These are phyloP conservation scores for Penicillium sclerotiorum DNA, from an alignment of 2,329 filamentous ascomycete genomes.

Conservation along the genomic window DNA sequence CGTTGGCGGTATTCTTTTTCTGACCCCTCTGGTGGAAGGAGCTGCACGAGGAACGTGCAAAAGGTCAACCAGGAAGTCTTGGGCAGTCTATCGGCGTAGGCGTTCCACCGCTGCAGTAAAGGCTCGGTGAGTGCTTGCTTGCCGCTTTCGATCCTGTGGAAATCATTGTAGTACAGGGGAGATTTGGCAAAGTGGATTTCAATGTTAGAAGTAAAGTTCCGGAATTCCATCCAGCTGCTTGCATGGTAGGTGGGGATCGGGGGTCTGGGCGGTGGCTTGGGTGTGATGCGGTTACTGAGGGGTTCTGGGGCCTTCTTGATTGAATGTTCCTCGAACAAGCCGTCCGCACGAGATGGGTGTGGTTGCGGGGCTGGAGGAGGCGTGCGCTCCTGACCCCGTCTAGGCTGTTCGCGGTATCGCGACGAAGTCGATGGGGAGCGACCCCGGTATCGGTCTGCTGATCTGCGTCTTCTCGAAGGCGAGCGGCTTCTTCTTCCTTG, in stretches of 20 bases:
- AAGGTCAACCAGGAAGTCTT: slow-evolving; percentile 4
- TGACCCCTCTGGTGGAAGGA: slow-evolving; percentile 1
- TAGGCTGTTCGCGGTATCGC: no score
- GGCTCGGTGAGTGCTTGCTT: background rate
- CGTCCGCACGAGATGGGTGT: no score
- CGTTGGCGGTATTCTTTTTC: background rate
- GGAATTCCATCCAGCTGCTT: background rate
- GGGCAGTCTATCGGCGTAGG: background rate
- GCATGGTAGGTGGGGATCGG: background rate
- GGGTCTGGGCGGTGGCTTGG: background rate
- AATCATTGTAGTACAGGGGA: slow-evolving; percentile 1
- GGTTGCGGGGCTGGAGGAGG: no score
- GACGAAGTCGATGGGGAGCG: no score
- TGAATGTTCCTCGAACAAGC: background rate
- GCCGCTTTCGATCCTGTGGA: slow-evolving; percentile 1
- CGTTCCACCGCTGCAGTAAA: background rate
- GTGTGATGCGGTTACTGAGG: background rate
- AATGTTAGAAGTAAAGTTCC: slow-evolving; percentile 7
- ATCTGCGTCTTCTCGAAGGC: background rate
- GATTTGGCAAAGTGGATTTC: slow-evolving; percentile 9
- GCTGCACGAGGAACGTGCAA: slow-evolving; percentile 15
- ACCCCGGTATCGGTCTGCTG: no score
- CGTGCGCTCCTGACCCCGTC: no score
- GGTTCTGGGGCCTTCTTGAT: background rate
- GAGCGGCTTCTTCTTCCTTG: background rate